Conservation (phyloP, 306 rosid genomes). For the Corylus americana region DNA sequence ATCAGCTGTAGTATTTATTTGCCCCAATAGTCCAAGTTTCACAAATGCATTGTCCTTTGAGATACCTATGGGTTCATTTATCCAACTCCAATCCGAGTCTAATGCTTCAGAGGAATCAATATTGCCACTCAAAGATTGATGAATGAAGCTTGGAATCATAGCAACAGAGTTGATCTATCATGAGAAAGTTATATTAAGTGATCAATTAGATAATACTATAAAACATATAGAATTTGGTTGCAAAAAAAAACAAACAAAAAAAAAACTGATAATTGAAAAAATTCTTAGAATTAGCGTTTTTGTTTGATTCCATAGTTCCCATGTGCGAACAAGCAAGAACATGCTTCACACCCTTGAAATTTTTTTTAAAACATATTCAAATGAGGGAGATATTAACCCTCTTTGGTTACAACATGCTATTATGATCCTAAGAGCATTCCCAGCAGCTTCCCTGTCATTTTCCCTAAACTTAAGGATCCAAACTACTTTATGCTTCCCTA, state of each 20-base stretch:
- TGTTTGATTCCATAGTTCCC: neutral
- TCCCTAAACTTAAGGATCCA: too few relatives aligned
- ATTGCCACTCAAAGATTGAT: slow-evolving; percentile 50
- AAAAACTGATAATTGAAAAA: neutral
- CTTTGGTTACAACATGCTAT: neutral
- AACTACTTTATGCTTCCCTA: too few relatives aligned
- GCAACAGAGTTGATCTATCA: slow-evolving; percentile 75
- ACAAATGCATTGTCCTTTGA: slow-evolving; percentile 68
- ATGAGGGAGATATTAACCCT: neutral
- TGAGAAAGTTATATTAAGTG: slow-evolving; percentile 7
- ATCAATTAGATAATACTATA: neutral
- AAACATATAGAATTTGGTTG: neutral
- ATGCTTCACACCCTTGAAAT: neutral
- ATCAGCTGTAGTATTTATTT: slow-evolving; percentile 91
- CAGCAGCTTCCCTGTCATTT: too few relatives aligned
- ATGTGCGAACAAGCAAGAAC: too few relatives aligned
- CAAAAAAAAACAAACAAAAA: neutral
- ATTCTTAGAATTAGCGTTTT: neutral
- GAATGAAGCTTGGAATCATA: slow-evolving; percentile 52
- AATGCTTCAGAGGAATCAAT: slow-evolving; percentile 48
- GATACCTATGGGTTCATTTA: slow-evolving; percentile 82
- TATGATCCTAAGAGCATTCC: too few relatives aligned
- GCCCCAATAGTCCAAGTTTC: slow-evolving; percentile 73
- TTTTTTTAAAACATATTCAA: neutral
- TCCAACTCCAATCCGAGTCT: slow-evolving; percentile 78